These are phyloP conservation scores for Misopates orontium DNA, from an alignment of 257 asterid genomes.

Conservation along the genomic window DNA sequence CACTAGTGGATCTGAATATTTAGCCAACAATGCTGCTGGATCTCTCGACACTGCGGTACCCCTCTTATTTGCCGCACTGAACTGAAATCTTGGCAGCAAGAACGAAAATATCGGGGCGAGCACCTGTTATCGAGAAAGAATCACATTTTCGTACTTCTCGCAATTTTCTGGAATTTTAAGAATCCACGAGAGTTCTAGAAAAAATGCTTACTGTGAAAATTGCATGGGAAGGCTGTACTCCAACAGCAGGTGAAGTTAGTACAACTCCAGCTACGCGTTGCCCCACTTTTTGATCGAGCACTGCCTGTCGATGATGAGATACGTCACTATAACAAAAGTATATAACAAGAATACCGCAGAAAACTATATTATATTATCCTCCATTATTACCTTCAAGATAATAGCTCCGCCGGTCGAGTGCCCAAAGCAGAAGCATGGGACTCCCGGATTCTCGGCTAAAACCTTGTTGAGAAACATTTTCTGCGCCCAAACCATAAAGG, in stretches of 20 bases:
- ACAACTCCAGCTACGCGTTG: slow-evolving; percentile 61
- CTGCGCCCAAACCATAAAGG: slow-evolving; percentile 31
- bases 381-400: slow-evolving; percentile 59
- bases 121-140: slow-evolving; percentile 39
- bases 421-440: slow-evolving; percentile 88
- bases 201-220: slow-evolving; percentile 57
- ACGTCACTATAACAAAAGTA: not conserved
- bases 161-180: too few relatives aligned
- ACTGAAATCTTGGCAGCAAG: slow-evolving; percentile 74
- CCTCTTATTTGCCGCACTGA: slow-evolving; percentile 88
- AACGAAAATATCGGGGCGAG: slow-evolving; percentile 78
- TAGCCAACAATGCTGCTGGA: slow-evolving; percentile 76
- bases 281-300: slow-evolving; percentile 69
- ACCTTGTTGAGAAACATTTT: slow-evolving; percentile 62
- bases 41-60: slow-evolving; percentile 69
- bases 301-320: slow-evolving; percentile 52
- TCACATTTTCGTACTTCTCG: too few relatives aligned
- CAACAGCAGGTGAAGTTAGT: slow-evolving; percentile 91
- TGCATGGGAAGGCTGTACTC: slow-evolving; percentile 89
- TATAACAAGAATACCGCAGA: not conserved
- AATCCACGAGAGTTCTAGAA: not conserved
- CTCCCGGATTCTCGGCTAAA: slow-evolving; percentile 57
- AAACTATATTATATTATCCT: too few relatives aligned
- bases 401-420: slow-evolving; percentile 97
- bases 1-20: slow-evolving; percentile 90